Evolutionary conservation across 2,329 filamentous ascomycete genomes (phyloP).

Genomic region (Cercospora janseana): DNA sequence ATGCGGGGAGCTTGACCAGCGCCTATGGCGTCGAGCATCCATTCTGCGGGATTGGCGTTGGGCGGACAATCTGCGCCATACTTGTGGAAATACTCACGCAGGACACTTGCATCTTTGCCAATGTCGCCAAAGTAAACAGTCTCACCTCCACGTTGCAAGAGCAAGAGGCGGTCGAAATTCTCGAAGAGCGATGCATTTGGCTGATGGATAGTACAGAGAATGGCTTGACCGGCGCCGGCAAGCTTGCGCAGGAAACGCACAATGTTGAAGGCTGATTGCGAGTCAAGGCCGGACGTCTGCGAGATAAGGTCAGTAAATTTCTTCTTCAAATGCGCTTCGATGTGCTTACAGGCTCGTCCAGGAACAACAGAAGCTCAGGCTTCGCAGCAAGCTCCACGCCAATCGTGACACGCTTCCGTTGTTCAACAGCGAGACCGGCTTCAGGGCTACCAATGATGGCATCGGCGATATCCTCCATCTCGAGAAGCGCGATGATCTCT

Average conservation of each 20-base stretch:
- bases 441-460: conserved; percentile 63
- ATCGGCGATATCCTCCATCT: conserved; percentile 65
- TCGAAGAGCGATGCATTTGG: conserved; percentile 84
- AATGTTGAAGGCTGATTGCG: conserved; percentile 72
- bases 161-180: conserved; percentile 78
- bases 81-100: conserved; percentile 58
- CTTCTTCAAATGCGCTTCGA: background rate
- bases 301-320: background rate
- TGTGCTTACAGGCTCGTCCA: conserved; percentile 62
- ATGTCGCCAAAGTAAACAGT: conserved; percentile 87
- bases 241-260: conserved; percentile 75
- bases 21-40: conserved; percentile 82
- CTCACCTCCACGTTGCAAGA: conserved; percentile 73
- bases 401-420: conserved; percentile 66
- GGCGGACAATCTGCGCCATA: conserved; percentile 54
- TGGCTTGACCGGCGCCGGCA: conserved; percentile 76
- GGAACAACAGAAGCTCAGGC: conserved; percentile 71
- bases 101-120: conserved; percentile 66
- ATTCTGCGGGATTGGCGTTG: conserved; percentile 74
- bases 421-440: conserved; percentile 62
- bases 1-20: conserved; percentile 70
- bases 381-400: conserved; percentile 62
- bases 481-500: conserved; percentile 62
- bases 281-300: conserved; percentile 67
- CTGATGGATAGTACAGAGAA: conserved; percentile 89